These are phyloP conservation scores for Pseudozyma sp. DNA, from an alignment of 1,284 basidiomycete genomes.

Conservation along the genomic window DNA sequence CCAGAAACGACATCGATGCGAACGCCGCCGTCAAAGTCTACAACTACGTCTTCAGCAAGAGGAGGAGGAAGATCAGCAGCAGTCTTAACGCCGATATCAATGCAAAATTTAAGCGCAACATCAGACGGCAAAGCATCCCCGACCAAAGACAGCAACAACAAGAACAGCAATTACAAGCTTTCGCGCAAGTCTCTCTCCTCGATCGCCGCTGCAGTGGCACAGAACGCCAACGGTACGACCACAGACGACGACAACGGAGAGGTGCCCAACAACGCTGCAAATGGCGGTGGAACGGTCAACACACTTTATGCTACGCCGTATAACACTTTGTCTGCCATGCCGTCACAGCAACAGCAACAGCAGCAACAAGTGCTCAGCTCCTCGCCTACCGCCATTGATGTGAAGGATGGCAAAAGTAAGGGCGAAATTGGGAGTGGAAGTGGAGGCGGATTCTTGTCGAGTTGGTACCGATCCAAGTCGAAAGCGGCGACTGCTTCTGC, in stretches of 20 bases:
- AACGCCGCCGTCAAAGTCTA: neutral
- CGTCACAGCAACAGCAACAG: neutral
- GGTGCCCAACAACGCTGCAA: slow-evolving; percentile 1
- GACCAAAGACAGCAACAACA: neutral
- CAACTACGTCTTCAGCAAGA: neutral
- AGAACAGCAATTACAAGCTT: slow-evolving; percentile 12
- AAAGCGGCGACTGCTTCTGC: slow-evolving; percentile 14
- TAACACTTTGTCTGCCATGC: slow-evolving; percentile 17
- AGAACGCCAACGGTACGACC: neutral
- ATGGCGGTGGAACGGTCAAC: slow-evolving; percentile 30
- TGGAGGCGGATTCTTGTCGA: slow-evolving; percentile 24
- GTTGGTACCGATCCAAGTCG: slow-evolving; percentile 18
- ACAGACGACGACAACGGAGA: slow-evolving; percentile 11
- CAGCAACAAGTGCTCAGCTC: slow-evolving; percentile 3
- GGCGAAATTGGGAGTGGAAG: neutral
- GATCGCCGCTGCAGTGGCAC: slow-evolving; percentile 16
- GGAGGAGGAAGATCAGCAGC: neutral
- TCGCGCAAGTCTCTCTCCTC: slow-evolving; percentile 29
- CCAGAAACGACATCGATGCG: neutral
- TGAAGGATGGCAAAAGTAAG: neutral
- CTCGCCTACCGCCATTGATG: slow-evolving; percentile 14
- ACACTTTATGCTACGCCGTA: slow-evolving; percentile 33
- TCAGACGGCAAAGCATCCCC: slow-evolving; percentile 10
- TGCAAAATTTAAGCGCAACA: neutral
- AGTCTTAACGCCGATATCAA: slow-evolving; percentile 5